These are phyloP conservation scores for Heliocybe sulcata DNA, from an alignment of 1,284 basidiomycete species.

Conservation along the genomic window DNA sequence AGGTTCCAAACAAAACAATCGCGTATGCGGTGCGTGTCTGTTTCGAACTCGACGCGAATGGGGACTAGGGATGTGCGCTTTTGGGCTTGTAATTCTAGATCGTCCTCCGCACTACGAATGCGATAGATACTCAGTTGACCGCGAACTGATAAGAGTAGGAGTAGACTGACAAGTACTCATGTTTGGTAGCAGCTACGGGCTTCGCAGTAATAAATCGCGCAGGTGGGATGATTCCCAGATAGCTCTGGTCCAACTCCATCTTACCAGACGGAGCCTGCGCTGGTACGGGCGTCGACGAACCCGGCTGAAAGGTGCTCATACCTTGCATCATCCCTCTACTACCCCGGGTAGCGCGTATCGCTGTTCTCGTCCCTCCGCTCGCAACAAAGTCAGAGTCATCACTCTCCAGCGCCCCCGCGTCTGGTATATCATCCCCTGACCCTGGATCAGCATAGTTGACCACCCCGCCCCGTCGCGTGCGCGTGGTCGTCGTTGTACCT, in stretches of 20 bases:
- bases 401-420: slow-evolving; percentile 70
- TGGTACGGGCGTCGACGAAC: slow-evolving; percentile 21
- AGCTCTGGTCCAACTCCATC: slow-evolving; percentile 76
- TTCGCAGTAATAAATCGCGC: slow-evolving; percentile 68
- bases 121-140: slow-evolving; percentile 2
- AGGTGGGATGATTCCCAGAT: slow-evolving; percentile 83
- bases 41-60: slow-evolving; percentile 92
- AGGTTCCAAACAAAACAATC: slow-evolving; percentile 98
- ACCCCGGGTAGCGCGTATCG: slow-evolving; percentile 27
- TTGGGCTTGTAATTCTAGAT: slow-evolving; percentile 58
- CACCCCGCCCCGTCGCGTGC: slow-evolving; percentile 53
- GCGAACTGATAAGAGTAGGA: background rate
- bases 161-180: slow-evolving; percentile 38
- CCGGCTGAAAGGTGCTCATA: slow-evolving; percentile 24
- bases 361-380: slow-evolving; percentile 40
- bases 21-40: slow-evolving; percentile 84
- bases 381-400: slow-evolving; percentile 65
- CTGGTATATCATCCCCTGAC: slow-evolving; percentile 74
- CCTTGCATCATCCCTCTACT: slow-evolving; percentile 30
- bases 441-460: slow-evolving; percentile 88
- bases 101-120: slow-evolving; percentile 49
- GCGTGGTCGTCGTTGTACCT: slow-evolving; percentile 33
- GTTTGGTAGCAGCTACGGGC: slow-evolving; percentile 49
- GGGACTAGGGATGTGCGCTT: slow-evolving; percentile 75
- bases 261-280: slow-evolving; percentile 27